Percentiles rank a stretch among this genome's conserved stretches.
phyloP scores from a whole-genome alignment of 805 yeast species.

The Jamesozyma gamospora region DNA sequence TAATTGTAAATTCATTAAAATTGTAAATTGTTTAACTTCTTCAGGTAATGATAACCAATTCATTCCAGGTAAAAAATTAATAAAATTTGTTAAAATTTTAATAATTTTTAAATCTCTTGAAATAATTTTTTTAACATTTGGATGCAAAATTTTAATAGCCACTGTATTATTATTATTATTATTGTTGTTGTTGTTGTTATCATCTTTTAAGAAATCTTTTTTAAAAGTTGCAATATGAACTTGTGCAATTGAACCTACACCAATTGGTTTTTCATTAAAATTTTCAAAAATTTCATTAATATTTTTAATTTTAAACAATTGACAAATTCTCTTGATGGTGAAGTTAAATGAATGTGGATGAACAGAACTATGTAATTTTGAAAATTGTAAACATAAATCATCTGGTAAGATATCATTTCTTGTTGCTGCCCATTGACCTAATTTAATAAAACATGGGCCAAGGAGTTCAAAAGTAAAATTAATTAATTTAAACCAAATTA shows the following conservation, averaged over 20 bases:
- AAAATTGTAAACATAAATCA: slow-evolving; percentile 67
- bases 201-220: not conserved
- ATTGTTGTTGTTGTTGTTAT: not conserved
- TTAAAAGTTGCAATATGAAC: slow-evolving; percentile 66
- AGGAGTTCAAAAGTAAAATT: slow-evolving; percentile 66
- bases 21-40: slow-evolving; percentile 81
- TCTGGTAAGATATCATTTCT: slow-evolving; percentile 85
- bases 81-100: slow-evolving; percentile 62
- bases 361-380: slow-evolving; percentile 74
- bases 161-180: slow-evolving; percentile 40
- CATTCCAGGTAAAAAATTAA: slow-evolving; percentile 80
- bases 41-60: slow-evolving; percentile 95
- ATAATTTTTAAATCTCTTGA: slow-evolving; percentile 76
- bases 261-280: slow-evolving; percentile 66
- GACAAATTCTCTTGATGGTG: slow-evolving; percentile 49
- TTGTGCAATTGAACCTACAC: slow-evolving; percentile 98
- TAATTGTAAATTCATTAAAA: slow-evolving; percentile 78
- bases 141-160: slow-evolving; percentile 90
- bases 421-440: slow-evolving; percentile 99
- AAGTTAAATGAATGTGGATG: slow-evolving; percentile 55
- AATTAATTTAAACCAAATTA: slow-evolving; percentile 58
- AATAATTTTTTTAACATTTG: slow-evolving; percentile 62
- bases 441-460: slow-evolving; percentile 83
- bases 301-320: slow-evolving; percentile 44
- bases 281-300: slow-evolving; percentile 76